These are phyloP conservation scores for Ophiostoma novo-ulmi DNA, from an alignment of 2,329 filamentous ascomycete genomes.

Conservation along the genomic window DNA sequence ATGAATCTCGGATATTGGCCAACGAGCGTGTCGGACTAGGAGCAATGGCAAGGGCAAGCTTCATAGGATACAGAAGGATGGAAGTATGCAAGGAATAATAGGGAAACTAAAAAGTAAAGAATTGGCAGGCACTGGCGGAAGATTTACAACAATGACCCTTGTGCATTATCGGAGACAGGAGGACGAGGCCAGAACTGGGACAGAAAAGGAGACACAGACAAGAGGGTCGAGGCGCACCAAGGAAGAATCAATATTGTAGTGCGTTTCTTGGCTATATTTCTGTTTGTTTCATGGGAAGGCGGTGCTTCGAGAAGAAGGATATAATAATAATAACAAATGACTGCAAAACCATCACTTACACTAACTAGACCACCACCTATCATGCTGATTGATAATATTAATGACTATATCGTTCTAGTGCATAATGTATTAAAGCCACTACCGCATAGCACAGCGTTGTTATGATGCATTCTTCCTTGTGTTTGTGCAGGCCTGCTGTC, in stretches of 20 bases:
- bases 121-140: background rate
- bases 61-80: background rate
- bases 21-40: background rate
- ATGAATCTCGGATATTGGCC: background rate
- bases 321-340: background rate
- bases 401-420: background rate
- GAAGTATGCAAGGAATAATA: background rate
- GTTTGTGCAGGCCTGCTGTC: background rate
- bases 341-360: background rate
- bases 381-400: background rate
- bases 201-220: background rate
- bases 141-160: background rate
- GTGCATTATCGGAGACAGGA: background rate
- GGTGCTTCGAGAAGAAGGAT: background rate
- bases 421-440: too few species aligned
- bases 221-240: background rate
- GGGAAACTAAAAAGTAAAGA: background rate
- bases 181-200: background rate
- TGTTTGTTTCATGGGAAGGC: background rate
- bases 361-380: background rate
- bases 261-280: background rate
- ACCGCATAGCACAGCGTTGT: background rate
- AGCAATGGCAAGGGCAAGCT: background rate
- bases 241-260: background rate
- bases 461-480: background rate